phyloP scores from a whole-genome alignment of 2,329 filamentous ascomycete species.

The Colletotrichum abscissum region DNA sequence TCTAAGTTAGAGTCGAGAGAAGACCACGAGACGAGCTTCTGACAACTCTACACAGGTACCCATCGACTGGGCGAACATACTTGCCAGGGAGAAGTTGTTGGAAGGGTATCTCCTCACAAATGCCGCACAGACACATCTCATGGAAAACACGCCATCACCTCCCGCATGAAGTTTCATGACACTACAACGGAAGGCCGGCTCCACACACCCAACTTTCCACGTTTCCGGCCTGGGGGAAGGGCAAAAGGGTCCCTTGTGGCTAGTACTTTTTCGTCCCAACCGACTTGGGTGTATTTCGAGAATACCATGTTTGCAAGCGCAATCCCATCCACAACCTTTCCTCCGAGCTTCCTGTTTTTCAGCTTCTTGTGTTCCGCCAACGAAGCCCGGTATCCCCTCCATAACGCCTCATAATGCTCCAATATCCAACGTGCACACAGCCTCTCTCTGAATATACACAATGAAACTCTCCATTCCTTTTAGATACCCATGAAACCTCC shows the following conservation, averaged over 20 bases:
- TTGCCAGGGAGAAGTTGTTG: neutral
- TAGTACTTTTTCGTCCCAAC: neutral
- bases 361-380: neutral
- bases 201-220: neutral
- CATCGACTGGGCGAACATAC: neutral
- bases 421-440: no score
- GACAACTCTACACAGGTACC: neutral
- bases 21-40: neutral
- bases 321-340: neutral
- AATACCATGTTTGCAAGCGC: neutral
- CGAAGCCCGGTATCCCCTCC: neutral
- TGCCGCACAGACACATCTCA: neutral
- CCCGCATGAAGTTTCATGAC: constrained; percentile 7
- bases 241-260: neutral
- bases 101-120: neutral
- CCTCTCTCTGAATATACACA: no score
- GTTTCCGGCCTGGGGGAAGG: neutral
- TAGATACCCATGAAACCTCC: no score
- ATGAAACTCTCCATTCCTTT: no score
- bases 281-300: neutral
- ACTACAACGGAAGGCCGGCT: neutral
- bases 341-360: no score
- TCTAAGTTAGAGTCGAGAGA: neutral
- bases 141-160: neutral
- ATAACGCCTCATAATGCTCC: no score